Percentiles rank a stretch among this genome's conserved stretches.
phyloP scores from a whole-genome alignment of 805 yeast genomes.

The Metahyphopichia silvanorum region DNA sequence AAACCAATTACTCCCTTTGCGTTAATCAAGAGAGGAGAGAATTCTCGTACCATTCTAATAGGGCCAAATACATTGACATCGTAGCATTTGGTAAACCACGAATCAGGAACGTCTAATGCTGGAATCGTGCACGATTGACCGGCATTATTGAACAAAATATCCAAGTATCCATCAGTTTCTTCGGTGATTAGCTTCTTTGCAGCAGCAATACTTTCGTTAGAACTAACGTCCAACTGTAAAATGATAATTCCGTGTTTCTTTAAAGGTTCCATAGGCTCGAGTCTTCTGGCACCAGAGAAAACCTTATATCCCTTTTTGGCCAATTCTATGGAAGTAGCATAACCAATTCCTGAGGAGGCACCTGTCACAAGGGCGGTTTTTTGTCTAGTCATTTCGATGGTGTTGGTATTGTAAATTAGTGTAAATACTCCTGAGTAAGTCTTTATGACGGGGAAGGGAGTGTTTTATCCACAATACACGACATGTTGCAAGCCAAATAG shows the following conservation, averaged over 20 bases:
- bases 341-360: conserved; percentile 57
- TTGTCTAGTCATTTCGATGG: too few species aligned
- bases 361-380: conserved; percentile 56
- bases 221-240: conserved; percentile 56
- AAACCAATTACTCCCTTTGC: conserved; percentile 69
- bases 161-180: conserved; percentile 49
- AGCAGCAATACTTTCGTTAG: conserved; percentile 42
- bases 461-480: too few species aligned
- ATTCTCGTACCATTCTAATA: conserved; percentile 57
- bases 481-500: too few species aligned
- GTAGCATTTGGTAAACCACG: conserved; percentile 47
- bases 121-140: conserved; percentile 74
- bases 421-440: too few species aligned
- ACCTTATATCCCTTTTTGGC: conserved; percentile 55
- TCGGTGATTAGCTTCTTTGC: conserved; percentile 41
- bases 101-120: conserved; percentile 63
- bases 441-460: too few species aligned
- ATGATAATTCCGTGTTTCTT: conserved; percentile 42
- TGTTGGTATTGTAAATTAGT: too few species aligned
- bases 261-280: conserved; percentile 56
- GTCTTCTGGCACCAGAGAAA: conserved; percentile 71
- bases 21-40: conserved; percentile 52
- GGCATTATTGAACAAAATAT: conserved; percentile 70
- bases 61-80: conserved; percentile 73
- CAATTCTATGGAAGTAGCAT: conserved; percentile 45